A percentile compares a stretch with the other conserved stretches of the same genome.
phyloP scores from a whole-genome alignment of 164 flowering plant genomes.

The Tinospora cordifolia region DNA sequence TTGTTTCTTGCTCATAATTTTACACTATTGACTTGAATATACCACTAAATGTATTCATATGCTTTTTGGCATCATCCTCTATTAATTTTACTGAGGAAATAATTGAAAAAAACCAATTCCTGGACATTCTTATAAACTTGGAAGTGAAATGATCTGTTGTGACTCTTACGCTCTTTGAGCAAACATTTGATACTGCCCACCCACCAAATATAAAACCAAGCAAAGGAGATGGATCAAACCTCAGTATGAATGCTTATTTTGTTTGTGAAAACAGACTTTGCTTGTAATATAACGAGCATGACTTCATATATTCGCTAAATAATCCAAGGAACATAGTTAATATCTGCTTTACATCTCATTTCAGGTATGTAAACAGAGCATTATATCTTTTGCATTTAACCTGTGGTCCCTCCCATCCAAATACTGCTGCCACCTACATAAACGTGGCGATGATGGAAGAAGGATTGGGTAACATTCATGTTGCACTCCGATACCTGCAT shows the following conservation, averaged over 20 bases:
- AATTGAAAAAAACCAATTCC: too few species aligned
- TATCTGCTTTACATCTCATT: constrained; percentile 6
- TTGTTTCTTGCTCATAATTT: too few species aligned
- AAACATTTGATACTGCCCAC: too few species aligned
- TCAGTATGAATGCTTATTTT: not conserved
- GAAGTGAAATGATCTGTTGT: too few species aligned
- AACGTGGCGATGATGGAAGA: constrained; percentile 99
- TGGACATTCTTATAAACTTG: too few species aligned
- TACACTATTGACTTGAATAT: too few species aligned
- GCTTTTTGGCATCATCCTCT: too few species aligned
- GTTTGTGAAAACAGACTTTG: constrained; percentile 1
- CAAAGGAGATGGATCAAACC: not conserved
- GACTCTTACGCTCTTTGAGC: too few species aligned
- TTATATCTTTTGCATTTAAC: constrained; percentile 84
- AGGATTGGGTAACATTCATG: constrained; percentile 86
- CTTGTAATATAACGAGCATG: not conserved
- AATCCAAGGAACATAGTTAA: not conserved
- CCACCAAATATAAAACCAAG: too few species aligned
- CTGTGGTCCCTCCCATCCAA: constrained; percentile 93
- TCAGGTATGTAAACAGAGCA: constrained; percentile 92
- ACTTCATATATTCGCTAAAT: not conserved
- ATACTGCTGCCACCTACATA: constrained; percentile 95
- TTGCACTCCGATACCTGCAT: constrained; percentile 89
- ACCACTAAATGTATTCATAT: too few species aligned
- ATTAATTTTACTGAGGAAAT: too few species aligned